Percentiles rank a stretch among this genome's conserved stretches.
Conservation (phyloP, 73 alveolate species). For the Paramecium octaurelia region DNA sequence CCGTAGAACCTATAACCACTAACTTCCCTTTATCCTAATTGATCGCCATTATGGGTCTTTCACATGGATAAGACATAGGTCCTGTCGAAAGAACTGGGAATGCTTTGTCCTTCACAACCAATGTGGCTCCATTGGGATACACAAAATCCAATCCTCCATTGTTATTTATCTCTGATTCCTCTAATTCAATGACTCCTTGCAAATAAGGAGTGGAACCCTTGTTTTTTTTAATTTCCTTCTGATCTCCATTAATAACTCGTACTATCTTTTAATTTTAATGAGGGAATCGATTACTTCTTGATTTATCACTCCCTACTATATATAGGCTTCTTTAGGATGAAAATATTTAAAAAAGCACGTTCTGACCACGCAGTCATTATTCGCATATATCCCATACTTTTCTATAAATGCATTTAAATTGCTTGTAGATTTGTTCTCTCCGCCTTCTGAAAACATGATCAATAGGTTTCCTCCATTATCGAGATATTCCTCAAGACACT, state of each 20-base stretch:
- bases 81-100: slow-evolving; percentile 91
- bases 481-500: slow-evolving; percentile 82
- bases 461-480: slow-evolving; percentile 91
- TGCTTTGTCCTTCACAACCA: slow-evolving; percentile 87
- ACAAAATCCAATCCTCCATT: slow-evolving; percentile 90
- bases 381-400: slow-evolving; percentile 84
- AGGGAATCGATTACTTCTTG: slow-evolving; percentile 64
- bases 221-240: slow-evolving; percentile 63
- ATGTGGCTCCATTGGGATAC: slow-evolving; percentile 96
- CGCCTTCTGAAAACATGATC: slow-evolving; percentile 90
- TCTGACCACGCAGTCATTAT: slow-evolving; percentile 88
- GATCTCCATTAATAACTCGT: slow-evolving; percentile 69
- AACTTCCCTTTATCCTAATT: slow-evolving; percentile 67
- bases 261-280: background rate
- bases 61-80: slow-evolving; percentile 87
- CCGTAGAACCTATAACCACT: slow-evolving; percentile 61
- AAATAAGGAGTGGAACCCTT: slow-evolving; percentile 64
- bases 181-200: slow-evolving; percentile 58
- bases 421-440: slow-evolving; percentile 87
- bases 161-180: slow-evolving; percentile 73
- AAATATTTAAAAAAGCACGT: slow-evolving; percentile 84
- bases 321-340: slow-evolving; percentile 93
- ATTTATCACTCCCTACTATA: slow-evolving; percentile 80
- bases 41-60: slow-evolving; percentile 83
- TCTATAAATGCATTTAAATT: slow-evolving; percentile 90